Base-by-base conservation (phyloP, 306 rosid genomes). In the Lathyrus aphaca region DNA sequence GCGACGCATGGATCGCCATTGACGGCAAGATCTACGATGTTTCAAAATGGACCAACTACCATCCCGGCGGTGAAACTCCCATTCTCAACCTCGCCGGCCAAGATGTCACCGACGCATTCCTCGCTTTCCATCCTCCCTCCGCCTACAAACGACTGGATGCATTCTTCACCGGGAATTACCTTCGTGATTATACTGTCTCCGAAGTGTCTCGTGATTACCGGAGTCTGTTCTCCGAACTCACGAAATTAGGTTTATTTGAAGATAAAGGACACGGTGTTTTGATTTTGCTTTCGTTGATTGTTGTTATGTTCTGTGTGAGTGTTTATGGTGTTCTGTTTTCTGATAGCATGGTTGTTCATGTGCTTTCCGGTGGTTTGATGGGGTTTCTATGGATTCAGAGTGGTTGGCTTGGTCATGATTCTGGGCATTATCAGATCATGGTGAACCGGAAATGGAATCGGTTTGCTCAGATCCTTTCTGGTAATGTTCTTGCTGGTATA, bases 91-190 rank as follows among this genome's bases (percentile, higher is more conserved):
- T 91, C 65, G 91, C 91, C 60, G 97, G 97, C 23, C 86, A 84
- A 29, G 97, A 91, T 21, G 93, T 80, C 21, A 91, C 97, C 2
- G 97, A 91, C 35, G 93, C 87, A 3, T 91, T 88, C 79, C 76
- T 89, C 9, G 96, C 96, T 2, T 84, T 80, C 68, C 97, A 91
- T 68, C 96, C 97, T 0, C 54, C 74, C 5, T 18, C 87, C 0
- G 93, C 91, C 4, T 69, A 81, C 77, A 21, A 57, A 40, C 67
- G 57, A 60, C 88, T 91, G 3, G 66, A 77, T 42, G 17, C 45
- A 46, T 69, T 85, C 77, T 83, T 78, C 71, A 88, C 89, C 18
- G 86, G 89, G 2, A 58, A 0, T 51, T 70, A 73, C 64, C 86
- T 91, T 40, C 27, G 43, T 4, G 88, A 91, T 72, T 81, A 79